Base-by-base conservation (phyloP, 1,284 basidiomycete genomes). In the Porogramme epimiltina region DNA sequence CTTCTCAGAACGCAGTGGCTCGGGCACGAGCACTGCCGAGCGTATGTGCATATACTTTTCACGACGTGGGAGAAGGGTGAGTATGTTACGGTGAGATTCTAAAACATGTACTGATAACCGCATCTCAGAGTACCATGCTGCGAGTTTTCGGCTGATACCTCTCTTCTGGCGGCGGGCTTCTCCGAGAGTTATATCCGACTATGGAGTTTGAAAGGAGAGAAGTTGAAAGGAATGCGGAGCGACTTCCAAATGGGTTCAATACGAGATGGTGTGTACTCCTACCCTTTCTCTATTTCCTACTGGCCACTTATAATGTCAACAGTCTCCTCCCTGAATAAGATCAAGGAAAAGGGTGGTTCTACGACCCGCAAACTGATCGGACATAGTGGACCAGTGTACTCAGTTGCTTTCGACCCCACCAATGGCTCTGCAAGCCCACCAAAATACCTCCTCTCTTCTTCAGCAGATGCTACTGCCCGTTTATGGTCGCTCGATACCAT, bases 401-500 rank as follows among this genome's bases (percentile, higher is more conserved):
- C 92, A 2, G 82, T 98, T 15, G 86, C 90, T 6, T 99, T 99
- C 66, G 97, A 99, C 67, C 94, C 95, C 1, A 71, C 93, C 1
- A 83, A 85, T 52, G 96, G 97, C 3, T 93, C 95, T 15, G 87
- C 92, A 19, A 80, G 81, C 3, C 81, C 94, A 3, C 95, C 97
- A 0, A 86, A 84, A 65, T 89, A 94, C 65, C 81, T 99, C 4
- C 79, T 99, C 22, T 97, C 95, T 20, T 84, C 89, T 2, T 97
- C 94, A n/a, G 93, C 95, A 45, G 97, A 99, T 68, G 84, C 91
- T 1, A 97, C 95, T 0, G 78, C 89, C 24, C 85, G 97, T 15
- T 72, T 99, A 18, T 99, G 97, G 97, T 96, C 93, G 11, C 76
- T 98, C 69, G 95, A 99, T 63, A 98, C 96, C 1, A 89, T 93